Evolutionary conservation across 1,139 yeast genomes (phyloP), one percentile per base, ranked within the genome.

Genomic region (Pichiaceae sp.): DNA sequence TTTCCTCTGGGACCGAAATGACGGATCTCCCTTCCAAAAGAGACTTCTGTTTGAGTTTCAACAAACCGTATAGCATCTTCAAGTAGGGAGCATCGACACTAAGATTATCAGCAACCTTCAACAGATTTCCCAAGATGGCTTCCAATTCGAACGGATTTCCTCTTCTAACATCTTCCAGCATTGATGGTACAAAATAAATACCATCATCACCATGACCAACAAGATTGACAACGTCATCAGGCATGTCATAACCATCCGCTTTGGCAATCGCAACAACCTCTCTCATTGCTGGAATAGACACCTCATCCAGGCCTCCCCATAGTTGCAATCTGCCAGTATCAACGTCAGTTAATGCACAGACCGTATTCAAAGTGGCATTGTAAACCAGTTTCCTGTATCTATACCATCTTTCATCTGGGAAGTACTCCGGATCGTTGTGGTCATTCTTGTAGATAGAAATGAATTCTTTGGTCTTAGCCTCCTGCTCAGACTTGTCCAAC

Each of bases 321-420:
- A 68, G 54, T 38, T 64, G 72, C 32, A 71, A 54, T 43, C 78
- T 46, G 15, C 62, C 63, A 9, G 55, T 48, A 32, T 66, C 70
- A 31, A 72, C 54, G 4, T 74, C 65, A 19, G 75, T 65, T 21
- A 64, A 45, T 3, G 68, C 62, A 41, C 68, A 60, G 4, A 64
- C 63, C 2, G 79, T 65, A 54, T 74, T 75, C 46, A 70, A 55
- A 1, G 72, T 68, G 3, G 75, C 69, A 47, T 75, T 75, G 49
- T 74, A 74, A 20, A 74, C 62, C 35, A 75, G 56, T 44, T 75
- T 75, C 38, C 63, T 64, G 71, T 78, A 75, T 49, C 81, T 60
- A 4, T 70, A 61, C 48, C 57, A 57, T 40, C 68, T 66, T 3
- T 66, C 73, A 44, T 70, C 62, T 3, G 57, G 53, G 42, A 64